These are phyloP conservation scores for Monosporascus sp. DNA, from an alignment of 2,329 filamentous ascomycete species.

Conservation along the genomic window DNA sequence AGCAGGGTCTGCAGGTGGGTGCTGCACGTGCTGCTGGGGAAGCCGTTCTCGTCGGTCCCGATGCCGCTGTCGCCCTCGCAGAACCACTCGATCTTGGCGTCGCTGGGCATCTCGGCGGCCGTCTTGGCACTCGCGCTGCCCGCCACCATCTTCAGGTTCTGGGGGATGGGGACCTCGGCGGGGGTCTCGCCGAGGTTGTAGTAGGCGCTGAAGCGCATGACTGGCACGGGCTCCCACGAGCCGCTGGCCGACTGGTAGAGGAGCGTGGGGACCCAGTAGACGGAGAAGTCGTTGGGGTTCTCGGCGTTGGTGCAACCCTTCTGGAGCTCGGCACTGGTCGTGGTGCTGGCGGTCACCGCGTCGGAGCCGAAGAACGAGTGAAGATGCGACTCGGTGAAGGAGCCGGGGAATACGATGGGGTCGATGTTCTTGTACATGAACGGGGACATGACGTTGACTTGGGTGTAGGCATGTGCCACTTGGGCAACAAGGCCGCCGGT, in stretches of 20 bases:
- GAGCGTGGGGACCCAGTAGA: constrained; percentile 18
- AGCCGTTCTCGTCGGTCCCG: constrained; percentile 60
- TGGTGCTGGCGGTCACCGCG: constrained; percentile 13
- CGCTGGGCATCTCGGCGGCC: constrained; percentile 22
- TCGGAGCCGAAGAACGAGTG: constrained; percentile 21
- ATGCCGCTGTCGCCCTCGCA: constrained; percentile 14
- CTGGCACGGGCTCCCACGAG: constrained; percentile 10
- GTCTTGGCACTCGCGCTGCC: constrained; percentile 35
- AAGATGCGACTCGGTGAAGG: constrained; percentile 15
- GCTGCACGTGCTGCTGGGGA: constrained; percentile 63
- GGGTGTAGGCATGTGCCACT: no score
- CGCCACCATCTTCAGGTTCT: constrained; percentile 27
- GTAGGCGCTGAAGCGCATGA: constrained; percentile 15
- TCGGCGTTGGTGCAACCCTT: constrained; percentile 20
- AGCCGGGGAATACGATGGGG: constrained; percentile 18
- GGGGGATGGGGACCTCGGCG: constrained; percentile 15
- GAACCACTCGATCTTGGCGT: constrained; percentile 17
- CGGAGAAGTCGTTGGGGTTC: constrained; percentile 25
- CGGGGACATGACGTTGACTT: background rate
- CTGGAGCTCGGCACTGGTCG: constrained; percentile 23
- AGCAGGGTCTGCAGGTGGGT: constrained; percentile 55
- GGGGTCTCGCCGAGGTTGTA: constrained; percentile 14
- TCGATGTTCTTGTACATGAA: constrained; percentile 23
- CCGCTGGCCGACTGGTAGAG: constrained; percentile 10
- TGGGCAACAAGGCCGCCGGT: no score